Conservation (phyloP, 306 rosid species). For the Begonia peltatifolia region DNA sequence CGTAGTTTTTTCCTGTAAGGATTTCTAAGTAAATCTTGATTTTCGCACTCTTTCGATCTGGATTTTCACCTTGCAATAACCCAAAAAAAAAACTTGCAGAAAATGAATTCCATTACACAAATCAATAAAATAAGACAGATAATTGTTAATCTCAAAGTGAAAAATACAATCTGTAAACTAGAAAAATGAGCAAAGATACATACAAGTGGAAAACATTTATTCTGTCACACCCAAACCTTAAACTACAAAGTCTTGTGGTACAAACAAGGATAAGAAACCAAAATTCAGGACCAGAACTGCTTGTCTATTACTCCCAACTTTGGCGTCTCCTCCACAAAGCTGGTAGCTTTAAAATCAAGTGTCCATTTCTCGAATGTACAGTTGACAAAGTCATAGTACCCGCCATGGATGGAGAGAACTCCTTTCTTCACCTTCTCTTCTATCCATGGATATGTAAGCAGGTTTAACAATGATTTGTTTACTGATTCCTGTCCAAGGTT, state of each 20-base stretch:
- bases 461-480: constrained; percentile 56
- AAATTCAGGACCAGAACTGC: constrained; percentile 51
- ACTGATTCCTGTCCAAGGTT: constrained; percentile 54
- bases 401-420: constrained; percentile 62
- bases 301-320: constrained; percentile 39
- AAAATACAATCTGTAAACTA: no score
- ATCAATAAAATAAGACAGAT: no score
- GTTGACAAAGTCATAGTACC: constrained; percentile 75
- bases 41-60: no score
- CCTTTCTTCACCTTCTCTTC: constrained; percentile 67
- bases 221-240: no score
- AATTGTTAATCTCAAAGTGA: no score
- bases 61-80: no score
- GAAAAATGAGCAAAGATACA: no score
- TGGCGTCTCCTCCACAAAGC: constrained; percentile 24
- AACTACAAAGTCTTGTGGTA: neutral
- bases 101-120: no score
- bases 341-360: constrained; percentile 51
- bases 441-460: constrained; percentile 92
- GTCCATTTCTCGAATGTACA: constrained; percentile 99
- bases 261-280: neutral
- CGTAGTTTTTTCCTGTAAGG: no score
- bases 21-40: no score
- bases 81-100: no score
- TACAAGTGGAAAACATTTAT: no score